phyloP scores from a whole-genome alignment of 805 yeast genomes.

The Metschnikowia noctiluminum region DNA sequence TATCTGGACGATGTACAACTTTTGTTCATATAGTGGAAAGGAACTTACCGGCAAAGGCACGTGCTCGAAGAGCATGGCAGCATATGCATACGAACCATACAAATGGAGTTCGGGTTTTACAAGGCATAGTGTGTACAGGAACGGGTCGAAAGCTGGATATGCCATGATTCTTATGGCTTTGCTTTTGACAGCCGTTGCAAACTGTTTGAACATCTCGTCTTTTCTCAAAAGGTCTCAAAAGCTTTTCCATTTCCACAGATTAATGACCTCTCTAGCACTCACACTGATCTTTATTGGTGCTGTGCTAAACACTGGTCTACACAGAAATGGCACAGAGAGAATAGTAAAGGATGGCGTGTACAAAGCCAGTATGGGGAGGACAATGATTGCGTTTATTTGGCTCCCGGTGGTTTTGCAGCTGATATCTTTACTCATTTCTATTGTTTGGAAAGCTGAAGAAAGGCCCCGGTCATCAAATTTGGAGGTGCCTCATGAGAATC shows the following conservation, averaged over 20 bases:
- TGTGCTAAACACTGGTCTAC: constrained; percentile 9
- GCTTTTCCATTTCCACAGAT: constrained; percentile 5
- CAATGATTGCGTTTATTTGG: constrained; percentile 14
- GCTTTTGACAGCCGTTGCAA: constrained; percentile 5
- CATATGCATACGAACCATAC: constrained; percentile 12
- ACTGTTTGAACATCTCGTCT: constrained; percentile 2
- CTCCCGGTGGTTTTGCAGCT: constrained; percentile 9
- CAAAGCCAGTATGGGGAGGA: constrained; percentile 9
- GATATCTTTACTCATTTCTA: constrained; percentile 2
- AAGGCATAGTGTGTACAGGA: neutral
- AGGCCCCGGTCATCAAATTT: neutral
- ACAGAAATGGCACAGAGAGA: constrained; percentile 7
- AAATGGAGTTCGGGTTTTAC: constrained; percentile 12
- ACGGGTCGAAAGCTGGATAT: constrained; percentile 12
- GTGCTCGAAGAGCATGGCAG: constrained; percentile 10
- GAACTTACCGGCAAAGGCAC: constrained; percentile 10
- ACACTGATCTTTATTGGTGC: constrained; percentile 10
- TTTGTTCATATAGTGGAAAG: constrained; percentile 9
- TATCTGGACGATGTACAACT: constrained; percentile 13
- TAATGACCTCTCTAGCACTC: constrained; percentile 4
- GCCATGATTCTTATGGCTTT: constrained; percentile 8
- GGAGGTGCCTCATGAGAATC: neutral
- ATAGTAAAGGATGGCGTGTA: constrained; percentile 10
- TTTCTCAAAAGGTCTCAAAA: constrained; percentile 6
- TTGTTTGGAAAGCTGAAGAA: constrained; percentile 4